Evolutionary conservation across 805 yeast species (phyloP), one percentile per base, ranked within the genome.

Genomic region (Scheffersomyces spartinae): DNA sequence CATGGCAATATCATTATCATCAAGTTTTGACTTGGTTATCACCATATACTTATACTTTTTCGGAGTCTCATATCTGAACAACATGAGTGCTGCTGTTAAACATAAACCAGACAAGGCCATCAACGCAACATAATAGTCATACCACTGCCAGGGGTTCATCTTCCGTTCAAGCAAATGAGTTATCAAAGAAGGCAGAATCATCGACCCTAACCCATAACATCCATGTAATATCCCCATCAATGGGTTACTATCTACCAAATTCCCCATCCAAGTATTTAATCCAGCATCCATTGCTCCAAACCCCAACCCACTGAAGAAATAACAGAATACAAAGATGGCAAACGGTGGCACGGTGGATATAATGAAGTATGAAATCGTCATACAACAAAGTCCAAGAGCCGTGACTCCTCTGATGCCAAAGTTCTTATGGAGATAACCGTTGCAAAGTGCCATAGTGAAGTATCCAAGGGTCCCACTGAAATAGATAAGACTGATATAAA

Each of bases 251-350:
- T 66, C 64, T 8, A 42, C 51, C 25, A 69, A 46, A 15, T 44
- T 42, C 3, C 73, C 73, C 37, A 66, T 46, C 63, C 71, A 74
- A 9, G 69, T 52, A 36, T 70, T 72, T 38, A 70, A 47, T 7
- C 67, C 49, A 18, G 77, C 68, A 41, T 74, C 83, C 15, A 69
- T 35, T 6, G 64, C 35, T 1, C 84, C 83, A 28, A 55, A 55
- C 0, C 78, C 76, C 20, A 72, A 38, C 0, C 85, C 85, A 24
- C 45, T 42, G 13, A 63, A 35, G 2, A 55, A 38, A 31, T 66
- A 60, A 17, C 55, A 45, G 1, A 50, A 1, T 2, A 65, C 55
- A 15, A 68, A 53, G 0, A 68, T 13, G 7, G 39, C 29, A 31
- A 58, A 61, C 11, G 69, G 68, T 1, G 70, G 66, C 21, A 43